phyloP scores from a whole-genome alignment of 352 stramenopile genomes.

The Hyaloperonospora arabidopsidis region DNA sequence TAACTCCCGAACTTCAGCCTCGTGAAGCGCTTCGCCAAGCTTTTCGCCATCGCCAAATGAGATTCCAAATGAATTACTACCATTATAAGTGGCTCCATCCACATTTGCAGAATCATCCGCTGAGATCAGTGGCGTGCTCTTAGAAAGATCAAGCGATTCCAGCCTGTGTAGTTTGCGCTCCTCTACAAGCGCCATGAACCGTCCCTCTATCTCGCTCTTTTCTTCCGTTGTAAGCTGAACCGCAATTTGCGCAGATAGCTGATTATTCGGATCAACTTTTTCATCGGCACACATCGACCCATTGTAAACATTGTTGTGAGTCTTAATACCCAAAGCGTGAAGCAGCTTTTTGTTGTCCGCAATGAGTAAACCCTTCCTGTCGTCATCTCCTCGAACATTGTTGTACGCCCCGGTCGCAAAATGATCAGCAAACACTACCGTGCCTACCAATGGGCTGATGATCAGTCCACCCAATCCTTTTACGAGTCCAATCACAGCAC shows the following conservation, averaged over 20 bases:
- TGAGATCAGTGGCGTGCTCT: slow-evolving; percentile 1
- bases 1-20: slow-evolving; percentile 22
- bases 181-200: slow-evolving; percentile 36
- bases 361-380: slow-evolving; percentile 40
- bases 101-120: slow-evolving; percentile 16
- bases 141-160: slow-evolving; percentile 17
- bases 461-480: slow-evolving; percentile 50
- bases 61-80: slow-evolving; percentile 29
- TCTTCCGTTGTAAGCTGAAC: slow-evolving; percentile 37
- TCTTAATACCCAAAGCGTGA: slow-evolving; percentile 33
- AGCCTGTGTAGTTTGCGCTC: slow-evolving; percentile 24
- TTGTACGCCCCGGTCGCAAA: slow-evolving; percentile 63
- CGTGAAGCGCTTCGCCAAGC: slow-evolving; percentile 19
- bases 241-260: slow-evolving; percentile 28
- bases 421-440: slow-evolving; percentile 55
- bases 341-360: slow-evolving; percentile 38
- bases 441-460: slow-evolving; percentile 48
- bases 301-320: slow-evolving; percentile 37
- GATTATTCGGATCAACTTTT: slow-evolving; percentile 24
- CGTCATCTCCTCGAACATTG: slow-evolving; percentile 29
- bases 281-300: slow-evolving; percentile 47
- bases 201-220: slow-evolving; percentile 28
- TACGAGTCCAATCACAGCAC: slow-evolving; percentile 48
- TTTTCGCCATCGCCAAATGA: slow-evolving; percentile 24
- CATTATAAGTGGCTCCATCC: slow-evolving; percentile 25